Evolutionary conservation across 2,329 filamentous ascomycete genomes (phyloP).

Genomic region (Phialocephala subalpina): DNA sequence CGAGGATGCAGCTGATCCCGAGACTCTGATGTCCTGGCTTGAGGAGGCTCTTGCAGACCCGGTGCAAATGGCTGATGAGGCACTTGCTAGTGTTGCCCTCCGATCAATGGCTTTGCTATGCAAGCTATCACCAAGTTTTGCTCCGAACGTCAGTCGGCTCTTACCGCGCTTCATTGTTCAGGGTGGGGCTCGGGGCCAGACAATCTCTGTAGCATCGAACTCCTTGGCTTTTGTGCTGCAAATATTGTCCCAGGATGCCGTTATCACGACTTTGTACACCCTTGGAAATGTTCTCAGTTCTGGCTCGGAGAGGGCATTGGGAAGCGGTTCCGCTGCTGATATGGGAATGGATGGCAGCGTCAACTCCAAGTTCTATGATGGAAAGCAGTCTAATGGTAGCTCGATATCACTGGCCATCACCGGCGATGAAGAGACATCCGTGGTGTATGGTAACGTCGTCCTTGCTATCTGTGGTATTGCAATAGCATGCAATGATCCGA

Average conservation of each 20-base stretch:
- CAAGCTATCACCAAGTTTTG: constrained; percentile 74
- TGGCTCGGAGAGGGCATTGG: constrained; percentile 53
- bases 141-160: constrained; percentile 78
- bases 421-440: constrained; percentile 79
- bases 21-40: constrained; percentile 83
- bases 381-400: constrained; percentile 72
- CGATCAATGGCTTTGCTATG: constrained; percentile 85
- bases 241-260: constrained; percentile 86
- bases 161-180: constrained; percentile 91
- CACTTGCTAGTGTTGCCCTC: constrained; percentile 79
- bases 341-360: constrained; percentile 59
- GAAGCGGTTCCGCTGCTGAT: constrained; percentile 52
- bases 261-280: constrained; percentile 95
- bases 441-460: constrained; percentile 88
- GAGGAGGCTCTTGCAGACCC: constrained; percentile 82
- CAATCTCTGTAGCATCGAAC: constrained; percentile 80
- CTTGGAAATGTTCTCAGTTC: constrained; percentile 95
- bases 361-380: constrained; percentile 57
- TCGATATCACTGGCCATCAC: constrained; percentile 79
- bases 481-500: constrained; percentile 80
- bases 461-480: constrained; percentile 94
- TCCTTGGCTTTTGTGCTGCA: constrained; percentile 84
- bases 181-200: constrained; percentile 72
- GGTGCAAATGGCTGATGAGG: constrained; percentile 81
- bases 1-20: constrained; percentile 80